phyloP scores from a whole-genome alignment of 305 asterid species.

The Lippia alba region DNA sequence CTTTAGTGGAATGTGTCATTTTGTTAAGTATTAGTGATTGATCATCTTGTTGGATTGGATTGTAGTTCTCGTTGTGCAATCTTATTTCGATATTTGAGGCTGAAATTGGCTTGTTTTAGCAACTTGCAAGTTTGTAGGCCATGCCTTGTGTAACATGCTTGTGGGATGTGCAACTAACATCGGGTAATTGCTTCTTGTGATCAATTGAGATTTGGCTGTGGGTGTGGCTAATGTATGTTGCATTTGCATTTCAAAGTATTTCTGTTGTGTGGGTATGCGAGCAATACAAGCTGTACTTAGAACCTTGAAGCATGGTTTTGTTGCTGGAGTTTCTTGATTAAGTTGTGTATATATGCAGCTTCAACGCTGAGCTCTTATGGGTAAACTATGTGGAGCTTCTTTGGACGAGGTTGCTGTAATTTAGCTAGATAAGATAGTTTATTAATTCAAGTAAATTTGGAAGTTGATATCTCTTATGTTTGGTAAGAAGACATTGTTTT shows the following conservation, averaged over 20 bases:
- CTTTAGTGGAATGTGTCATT: neutral
- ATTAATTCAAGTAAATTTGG: neutral
- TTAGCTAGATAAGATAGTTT: neutral
- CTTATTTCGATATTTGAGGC: neutral
- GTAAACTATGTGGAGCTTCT: neutral
- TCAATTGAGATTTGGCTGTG: neutral
- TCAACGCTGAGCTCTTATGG: neutral
- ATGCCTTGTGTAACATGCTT: slow-evolving; percentile 1
- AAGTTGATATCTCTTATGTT: neutral
- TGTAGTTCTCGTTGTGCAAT: neutral
- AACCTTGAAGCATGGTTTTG: slow-evolving; percentile 19
- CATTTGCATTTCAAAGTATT: slow-evolving; percentile 11
- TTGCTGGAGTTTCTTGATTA: slow-evolving; percentile 3
- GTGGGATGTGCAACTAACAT: slow-evolving; percentile 5
- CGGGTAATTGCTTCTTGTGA: neutral
- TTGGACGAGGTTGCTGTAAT: neutral
- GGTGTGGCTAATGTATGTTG: neutral
- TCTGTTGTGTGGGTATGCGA: neutral
- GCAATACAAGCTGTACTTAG: slow-evolving; percentile 7
- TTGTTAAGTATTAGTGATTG: slow-evolving; percentile 11
- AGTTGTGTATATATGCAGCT: neutral
- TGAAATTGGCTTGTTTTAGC: slow-evolving; percentile 3
- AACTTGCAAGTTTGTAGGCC: neutral
- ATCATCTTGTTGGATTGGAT: slow-evolving; percentile 11
- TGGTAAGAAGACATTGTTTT: neutral